A percentile compares a stretch with the other conserved stretches of the same genome.
Conservation (phyloP, 176 grass and related monocot genomes). For the Avena eriantha region DNA sequence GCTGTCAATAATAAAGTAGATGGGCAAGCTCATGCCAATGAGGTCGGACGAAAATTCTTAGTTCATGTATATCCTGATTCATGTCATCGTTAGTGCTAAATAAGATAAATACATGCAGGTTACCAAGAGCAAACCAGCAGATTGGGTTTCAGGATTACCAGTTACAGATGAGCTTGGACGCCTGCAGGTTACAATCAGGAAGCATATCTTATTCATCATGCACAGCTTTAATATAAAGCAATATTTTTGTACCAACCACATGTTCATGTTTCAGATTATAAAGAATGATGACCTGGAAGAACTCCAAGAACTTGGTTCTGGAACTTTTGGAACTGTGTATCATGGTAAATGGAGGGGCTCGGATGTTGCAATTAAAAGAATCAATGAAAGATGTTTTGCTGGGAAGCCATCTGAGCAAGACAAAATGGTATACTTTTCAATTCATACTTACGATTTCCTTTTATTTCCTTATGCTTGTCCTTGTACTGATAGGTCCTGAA, state of each 20-base stretch:
- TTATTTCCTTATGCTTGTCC: background rate
- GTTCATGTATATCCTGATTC: constrained; percentile 21
- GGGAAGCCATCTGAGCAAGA: constrained; percentile 98
- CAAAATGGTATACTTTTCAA: constrained; percentile 62
- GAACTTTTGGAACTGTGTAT: constrained; percentile 97
- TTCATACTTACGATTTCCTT: background rate
- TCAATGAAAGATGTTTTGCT: constrained; percentile 91
- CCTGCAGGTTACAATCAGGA: constrained; percentile 71
- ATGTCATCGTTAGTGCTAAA: constrained; percentile 46
- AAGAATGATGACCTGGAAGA: constrained; percentile 98
- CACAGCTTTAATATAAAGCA: constrained; percentile 17
- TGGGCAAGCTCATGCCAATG: constrained; percentile 51
- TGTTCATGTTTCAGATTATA: constrained; percentile 74
- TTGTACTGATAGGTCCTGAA: constrained; percentile 29
- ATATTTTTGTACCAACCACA: constrained; percentile 29
- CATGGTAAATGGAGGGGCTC: constrained; percentile 99
- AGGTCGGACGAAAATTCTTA: constrained; percentile 56
- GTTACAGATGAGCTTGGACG: constrained; percentile 70
- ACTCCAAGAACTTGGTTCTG: constrained; percentile 90
- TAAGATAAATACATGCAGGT: constrained; percentile 51
- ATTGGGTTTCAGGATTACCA: constrained; percentile 65
- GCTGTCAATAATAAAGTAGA: constrained; percentile 53
- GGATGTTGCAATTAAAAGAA: constrained; percentile 97
- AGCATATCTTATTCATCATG: background rate
- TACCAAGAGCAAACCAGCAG: constrained; percentile 51